phyloP scores from a whole-genome alignment of 441 rosid species.

The Syzygium malaccense region DNA sequence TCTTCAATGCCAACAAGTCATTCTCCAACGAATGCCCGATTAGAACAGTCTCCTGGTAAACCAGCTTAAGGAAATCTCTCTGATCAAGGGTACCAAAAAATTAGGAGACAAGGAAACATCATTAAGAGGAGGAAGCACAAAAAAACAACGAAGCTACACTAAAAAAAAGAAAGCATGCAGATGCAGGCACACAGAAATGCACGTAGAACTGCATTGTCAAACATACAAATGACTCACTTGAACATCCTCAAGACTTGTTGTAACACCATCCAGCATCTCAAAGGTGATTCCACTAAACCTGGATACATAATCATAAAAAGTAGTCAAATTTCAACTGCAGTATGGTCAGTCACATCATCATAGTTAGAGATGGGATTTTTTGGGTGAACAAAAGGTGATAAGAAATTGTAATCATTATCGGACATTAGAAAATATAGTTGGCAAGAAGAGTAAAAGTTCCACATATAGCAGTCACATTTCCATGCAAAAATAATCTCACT shows the following conservation, averaged over 20 bases:
- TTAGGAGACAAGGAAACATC: slow-evolving; percentile 5
- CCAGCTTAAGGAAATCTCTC: slow-evolving; percentile 81
- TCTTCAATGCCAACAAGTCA: slow-evolving; percentile 80
- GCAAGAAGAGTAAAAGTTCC: background rate
- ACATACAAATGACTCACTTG: slow-evolving; percentile 32
- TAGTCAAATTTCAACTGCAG: background rate
- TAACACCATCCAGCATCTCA: slow-evolving; percentile 72
- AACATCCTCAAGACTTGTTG: slow-evolving; percentile 75
- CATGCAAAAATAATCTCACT: background rate
- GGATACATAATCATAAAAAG: slow-evolving; percentile 1
- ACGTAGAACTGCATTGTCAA: background rate
- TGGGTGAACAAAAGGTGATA: background rate
- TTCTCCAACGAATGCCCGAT: slow-evolving; percentile 96
- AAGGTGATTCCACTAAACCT: slow-evolving; percentile 92
- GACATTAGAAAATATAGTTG: background rate
- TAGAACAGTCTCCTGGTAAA: slow-evolving; percentile 76
- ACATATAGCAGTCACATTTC: background rate
- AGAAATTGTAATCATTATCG: background rate
- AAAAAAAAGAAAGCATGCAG: background rate
- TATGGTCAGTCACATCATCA: background rate
- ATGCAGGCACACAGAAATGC: background rate
- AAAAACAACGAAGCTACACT: background rate
- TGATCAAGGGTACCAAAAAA: slow-evolving; percentile 33
- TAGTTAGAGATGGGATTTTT: background rate
- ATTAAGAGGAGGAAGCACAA: background rate